Percentiles rank a stretch among this genome's conserved stretches.
These are phyloP conservation scores for Excoecaria agallocha DNA, from an alignment of 345 rosid species.

Conservation along the genomic window DNA sequence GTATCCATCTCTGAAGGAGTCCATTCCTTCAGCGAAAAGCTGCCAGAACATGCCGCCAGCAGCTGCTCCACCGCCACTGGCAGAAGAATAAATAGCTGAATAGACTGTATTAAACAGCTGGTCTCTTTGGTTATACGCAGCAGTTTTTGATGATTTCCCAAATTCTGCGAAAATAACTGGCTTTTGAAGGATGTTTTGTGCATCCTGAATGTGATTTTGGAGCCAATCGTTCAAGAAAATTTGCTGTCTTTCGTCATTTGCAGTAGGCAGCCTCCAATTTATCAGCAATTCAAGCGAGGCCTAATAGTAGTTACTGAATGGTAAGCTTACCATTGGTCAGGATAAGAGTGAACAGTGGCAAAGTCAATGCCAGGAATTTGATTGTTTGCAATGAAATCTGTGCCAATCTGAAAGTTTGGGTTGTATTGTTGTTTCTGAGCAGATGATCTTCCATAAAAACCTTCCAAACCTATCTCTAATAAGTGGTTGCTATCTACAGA, in stretches of 20 bases:
- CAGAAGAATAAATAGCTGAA: conserved; percentile 66
- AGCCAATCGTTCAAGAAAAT: conserved; percentile 80
- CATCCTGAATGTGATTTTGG: conserved; percentile 65
- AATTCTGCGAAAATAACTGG: conserved; percentile 78
- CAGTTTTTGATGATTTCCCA: conserved; percentile 66
- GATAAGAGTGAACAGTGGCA: conserved; percentile 81
- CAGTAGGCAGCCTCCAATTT: conserved; percentile 37
- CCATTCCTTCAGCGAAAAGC: conserved; percentile 70
- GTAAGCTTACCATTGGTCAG: conserved; percentile 78
- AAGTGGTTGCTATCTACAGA: conserved; percentile 75
- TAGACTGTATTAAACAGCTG: conserved; percentile 61
- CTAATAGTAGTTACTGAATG: background rate
- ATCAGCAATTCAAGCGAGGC: background rate
- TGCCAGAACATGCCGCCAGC: conserved; percentile 97
- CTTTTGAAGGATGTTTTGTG: conserved; percentile 64
- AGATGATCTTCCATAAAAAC: conserved; percentile 76
- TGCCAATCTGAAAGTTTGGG: conserved; percentile 67
- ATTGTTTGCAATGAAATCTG: conserved; percentile 85
- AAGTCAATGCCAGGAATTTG: conserved; percentile 71
- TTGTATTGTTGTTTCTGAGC: conserved; percentile 65
- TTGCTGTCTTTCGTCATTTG: conserved; percentile 37
- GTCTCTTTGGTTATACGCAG: conserved; percentile 57
- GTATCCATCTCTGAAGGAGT: conserved; percentile 76
- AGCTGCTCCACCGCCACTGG: conserved; percentile 76
- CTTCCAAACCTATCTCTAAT: conserved; percentile 83